Base-by-base conservation (phyloP, 441 rosid species). In the Dalechampia spathulata region DNA sequence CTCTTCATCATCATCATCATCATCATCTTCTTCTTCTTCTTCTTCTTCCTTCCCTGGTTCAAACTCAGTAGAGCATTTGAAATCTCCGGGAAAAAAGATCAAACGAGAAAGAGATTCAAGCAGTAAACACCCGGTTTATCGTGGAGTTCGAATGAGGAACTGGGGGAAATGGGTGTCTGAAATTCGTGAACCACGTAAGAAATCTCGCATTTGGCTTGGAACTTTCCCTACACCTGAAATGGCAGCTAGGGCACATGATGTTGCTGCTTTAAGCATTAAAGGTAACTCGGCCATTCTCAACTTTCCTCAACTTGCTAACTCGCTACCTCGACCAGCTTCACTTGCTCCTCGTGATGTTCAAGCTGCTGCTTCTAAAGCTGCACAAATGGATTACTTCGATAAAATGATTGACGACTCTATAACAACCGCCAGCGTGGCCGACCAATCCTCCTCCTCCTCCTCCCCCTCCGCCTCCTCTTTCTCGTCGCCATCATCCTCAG, bases 101-200 rank as follows among this genome's bases (percentile, higher is more conserved):
- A 76, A 71, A 44, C 64, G 84, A 37, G 39, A 50, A 34, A 49
- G 76, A 20, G 81, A 73, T 57, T 37, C 79, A 0, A 73, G 74
- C 73, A n/a, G n/a, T n/a, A 85, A 83, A 70, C 81, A 85, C 63
- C 86, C 86, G 0, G 82, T 78, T 23, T 90, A 90, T 66, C 79
- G 83, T 0, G 98, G 98, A 0, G 95, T 90, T 0, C 84, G 98
- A 5, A 90, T 82, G 98, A 60, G 98, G 20, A 85, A 67, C 46
- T 90, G 95, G 98, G 98, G 98, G 3, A 90, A 87, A 74, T 90
- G 98, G 98, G 98, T 90, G 3, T 85, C 98, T 0, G 98, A 90
- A 74, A 90, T 90, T 63, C 89, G 96, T 1, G 95, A 85, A 72
- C 98, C 98, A 0, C 72, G 91, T 27, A 90, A 90, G 66, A 90